Evolutionary conservation across 768 basidiomycete genomes (phyloP).

Genomic region (Amanita rimosa): DNA sequence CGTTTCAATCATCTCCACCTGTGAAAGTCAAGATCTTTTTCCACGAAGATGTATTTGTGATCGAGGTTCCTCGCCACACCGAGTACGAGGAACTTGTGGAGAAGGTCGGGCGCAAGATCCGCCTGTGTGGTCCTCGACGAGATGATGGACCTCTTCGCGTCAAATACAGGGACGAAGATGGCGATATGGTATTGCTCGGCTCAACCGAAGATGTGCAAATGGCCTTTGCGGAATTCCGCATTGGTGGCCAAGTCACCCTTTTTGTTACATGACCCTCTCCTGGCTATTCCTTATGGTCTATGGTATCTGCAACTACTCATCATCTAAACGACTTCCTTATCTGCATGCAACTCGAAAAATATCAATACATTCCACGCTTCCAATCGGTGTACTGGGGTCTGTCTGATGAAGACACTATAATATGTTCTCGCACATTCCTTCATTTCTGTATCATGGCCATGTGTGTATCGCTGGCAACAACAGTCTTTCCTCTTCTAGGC

Average conservation of each 20-base stretch:
- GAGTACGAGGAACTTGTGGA: conserved; percentile 80
- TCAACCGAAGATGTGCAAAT: conserved; percentile 92
- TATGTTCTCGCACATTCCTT: conserved; percentile 7
- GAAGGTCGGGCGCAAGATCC: conserved; percentile 87
- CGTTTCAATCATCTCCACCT: conserved; percentile 20
- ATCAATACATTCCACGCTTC: background rate
- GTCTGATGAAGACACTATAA: background rate
- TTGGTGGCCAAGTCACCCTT: conserved; percentile 72
- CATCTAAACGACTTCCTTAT: conserved; percentile 4
- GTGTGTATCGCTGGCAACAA: conserved; percentile 8
- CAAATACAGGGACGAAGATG: conserved; percentile 88
- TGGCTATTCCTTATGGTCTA: conserved; percentile 5
- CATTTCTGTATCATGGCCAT: conserved; percentile 10
- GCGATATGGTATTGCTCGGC: conserved; percentile 78
- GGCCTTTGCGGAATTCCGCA: conserved; percentile 78
- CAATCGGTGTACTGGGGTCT: conserved; percentile 2
- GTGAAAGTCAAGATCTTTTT: conserved; percentile 94
- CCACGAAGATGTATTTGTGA: conserved; percentile 91
- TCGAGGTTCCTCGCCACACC: conserved; percentile 73
- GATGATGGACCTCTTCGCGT: conserved; percentile 76
- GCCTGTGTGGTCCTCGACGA: conserved; percentile 74
- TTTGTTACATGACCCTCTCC: conserved; percentile 53
- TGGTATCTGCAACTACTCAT: background rate
- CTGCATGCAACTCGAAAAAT: conserved; percentile 2
- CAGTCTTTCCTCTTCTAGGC: conserved; percentile 1